Evolutionary conservation across 1,284 basidiomycete genomes (phyloP), one percentile per base, ranked within the genome.

Genomic region (Ustilago vetiveriae): DNA sequence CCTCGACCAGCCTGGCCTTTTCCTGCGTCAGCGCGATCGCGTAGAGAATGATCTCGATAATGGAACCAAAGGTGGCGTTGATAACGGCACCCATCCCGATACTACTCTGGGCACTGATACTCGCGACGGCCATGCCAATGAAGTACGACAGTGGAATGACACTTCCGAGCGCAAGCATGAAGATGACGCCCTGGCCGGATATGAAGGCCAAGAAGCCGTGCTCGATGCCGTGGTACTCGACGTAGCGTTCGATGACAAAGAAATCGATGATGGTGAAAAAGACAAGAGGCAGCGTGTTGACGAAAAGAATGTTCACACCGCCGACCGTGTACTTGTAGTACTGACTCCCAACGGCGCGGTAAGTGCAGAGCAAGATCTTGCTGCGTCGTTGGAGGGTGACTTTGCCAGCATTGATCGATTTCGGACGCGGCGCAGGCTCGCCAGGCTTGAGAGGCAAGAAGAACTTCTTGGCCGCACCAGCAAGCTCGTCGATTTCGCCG

Each of bases 81-180:
- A 99, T 98, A 74, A 98, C 95, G 0, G 96, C 96, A 65, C 96
- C 96, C 94, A 98, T 98, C 13, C 96, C 96, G 69, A 99, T 99
- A 14, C 91, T 94, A 0, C 92, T 95, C 82, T 98, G 96, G 0
- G 96, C 95, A 21, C 92, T 94, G 80, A 99, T 98, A 45, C 92
- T 94, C 0, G 96, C 96, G 53, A 99, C 96, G 2, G 96, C 96
- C 96, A 98, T 98, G 21, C 96, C 96, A 78, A 99, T 98, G 84
- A 97, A 99, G 85, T 98, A 99, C 7, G 92, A 94, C 7, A 99
- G 86, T 0, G 96, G 96, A 66, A 99, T 97, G 74, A 99, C 93
- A 72, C 91, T 93, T 17, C 91, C 88, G 29, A 99, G 85, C 71
- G 91, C 88, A 76, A 95, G 84, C 38, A 92, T 76, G 82, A 99